Base-by-base conservation (phyloP, 805 yeast species). In the Clavispora asparagi region DNA sequence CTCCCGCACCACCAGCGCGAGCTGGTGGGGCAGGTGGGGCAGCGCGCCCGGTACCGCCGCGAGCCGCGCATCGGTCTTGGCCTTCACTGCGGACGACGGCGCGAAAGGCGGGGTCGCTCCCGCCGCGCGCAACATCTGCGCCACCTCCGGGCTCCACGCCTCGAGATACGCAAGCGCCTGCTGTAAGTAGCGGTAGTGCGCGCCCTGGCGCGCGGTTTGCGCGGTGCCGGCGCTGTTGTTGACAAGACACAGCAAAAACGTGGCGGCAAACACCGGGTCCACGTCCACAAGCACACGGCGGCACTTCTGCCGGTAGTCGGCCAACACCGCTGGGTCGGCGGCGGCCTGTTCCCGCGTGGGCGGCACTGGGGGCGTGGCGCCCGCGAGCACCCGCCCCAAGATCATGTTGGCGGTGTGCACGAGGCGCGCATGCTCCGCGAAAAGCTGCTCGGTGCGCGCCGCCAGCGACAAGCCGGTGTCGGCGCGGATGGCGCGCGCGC, bases 111-210 rank as follows among this genome's bases (percentile, higher is more conserved):
- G 7, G 14, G 7, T 14, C n/a, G 27, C n/a, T 17, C 42, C 42
- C 8, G 23, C 23, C 14, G 26, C 27, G n/a, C n/a, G 14, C 27
- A 36, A 36, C 45, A 64, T 38, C 6, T 42, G 25, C 4, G 52
- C 53, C n/a, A 68, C 50, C 42, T 68, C 72, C 7, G 71, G 68
- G 45, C 63, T 56, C 72, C 73, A 68, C 7, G 56, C 52, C 23
- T 51, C 53, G 39, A 70, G 53, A 39, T 65, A 67, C 25, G 53
- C 43, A 40, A 71, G 55, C 1, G 65, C 74, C 26, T 54, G 59
- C 45, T 61, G 56, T 31, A 61, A 50, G 47, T 66, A 69, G 27
- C 44, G 48, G 46, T 64, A 67, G 45, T 68, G 70, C 3, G 67
- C 58, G 3, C 68, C 67, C 40, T 45, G 42, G 12, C 44, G 44